Evolutionary conservation across 2,329 filamentous ascomycete genomes (phyloP), one percentile per base, ranked within the genome.

Genomic region (Botrytis sinoallii): DNA sequence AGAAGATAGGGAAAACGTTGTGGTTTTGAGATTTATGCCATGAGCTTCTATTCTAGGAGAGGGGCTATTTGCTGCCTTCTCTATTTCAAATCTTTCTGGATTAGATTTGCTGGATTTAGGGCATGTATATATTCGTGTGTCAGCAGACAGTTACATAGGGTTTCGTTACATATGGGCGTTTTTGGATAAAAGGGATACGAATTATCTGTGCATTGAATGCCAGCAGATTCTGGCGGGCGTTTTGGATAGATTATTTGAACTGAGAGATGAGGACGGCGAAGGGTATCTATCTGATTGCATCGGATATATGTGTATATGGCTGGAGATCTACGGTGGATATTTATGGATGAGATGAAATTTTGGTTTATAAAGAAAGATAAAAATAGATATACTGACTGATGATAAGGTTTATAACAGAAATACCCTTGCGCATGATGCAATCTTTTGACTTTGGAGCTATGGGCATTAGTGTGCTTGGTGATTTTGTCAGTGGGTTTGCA

Each of bases 1-100:
- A 7, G 77, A 78, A 0, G 67, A 67, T 35, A 75, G 74, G 25
- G 79, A 81, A 70, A 79, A 77, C 60, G 71, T 80, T 60, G 75
- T 80, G 35, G 77, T 81, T 67, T 67, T 72, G 38, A 67, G 61
- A 16, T 72, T 72, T 25, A 55, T 67, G 29, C 70, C 70, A 40
- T 72, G 16, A 67, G 9, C 14, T 67, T 67, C 7, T 32, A 29
- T 32, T 52, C 25, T 52, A 20, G 10, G 18, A 48, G 20, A 32
- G 14, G 42, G 16, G 42, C 29, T 20, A 38, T 1, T 25, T n/a
- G 18, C 42, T 25, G 5, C 25, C 10, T 38, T 32, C 42, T 57
- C n/a, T 32, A 29, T 18, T 60, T 2, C 29, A 10, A 52, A 38
- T 52, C 42, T 67, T 67, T 67, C 44, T 67, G 44, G 44, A n/a